Conservation (phyloP, 1,139 yeast genomes). For the Hansenula sp. region DNA sequence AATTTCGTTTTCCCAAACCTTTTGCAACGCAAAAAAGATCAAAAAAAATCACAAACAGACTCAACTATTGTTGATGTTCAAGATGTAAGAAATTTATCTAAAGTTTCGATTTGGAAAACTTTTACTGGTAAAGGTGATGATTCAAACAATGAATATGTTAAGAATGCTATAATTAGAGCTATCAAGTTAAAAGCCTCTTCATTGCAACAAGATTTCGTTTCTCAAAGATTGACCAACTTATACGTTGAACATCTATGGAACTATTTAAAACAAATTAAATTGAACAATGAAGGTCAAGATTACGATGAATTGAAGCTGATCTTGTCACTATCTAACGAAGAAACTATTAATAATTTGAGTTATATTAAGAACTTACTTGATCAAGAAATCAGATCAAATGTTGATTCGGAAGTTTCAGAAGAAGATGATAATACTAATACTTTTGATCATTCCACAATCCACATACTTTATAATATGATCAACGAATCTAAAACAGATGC, state of each 20-base stretch:
- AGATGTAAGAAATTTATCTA: constrained; percentile 17
- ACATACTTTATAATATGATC: constrained; percentile 14
- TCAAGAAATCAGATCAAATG: constrained; percentile 10
- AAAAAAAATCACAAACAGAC: constrained; percentile 4
- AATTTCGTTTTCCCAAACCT: constrained; percentile 24
- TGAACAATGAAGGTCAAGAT: constrained; percentile 16
- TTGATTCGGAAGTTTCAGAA: constrained; percentile 12
- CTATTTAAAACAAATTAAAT: constrained; percentile 18
- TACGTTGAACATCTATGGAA: constrained; percentile 26
- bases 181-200: constrained; percentile 23
- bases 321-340: constrained; percentile 17
- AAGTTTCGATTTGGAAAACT: constrained; percentile 17
- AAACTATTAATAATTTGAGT: constrained; percentile 24
- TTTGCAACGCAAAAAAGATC: constrained; percentile 12
- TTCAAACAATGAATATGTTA: constrained; percentile 22
- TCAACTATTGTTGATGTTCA: constrained; percentile 5
- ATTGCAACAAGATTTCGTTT: constrained; percentile 13
- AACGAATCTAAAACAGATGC: constrained; percentile 16
- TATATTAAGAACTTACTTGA: constrained; percentile 17
- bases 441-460: constrained; percentile 12
- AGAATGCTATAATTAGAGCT: constrained; percentile 25
- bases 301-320: constrained; percentile 24
- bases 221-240: constrained; percentile 14
- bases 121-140: constrained; percentile 17
- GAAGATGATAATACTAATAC: constrained; percentile 6